A percentile compares a stretch with the other conserved stretches of the same genome.
These are phyloP conservation scores for Aegilops bicornis DNA, from an alignment of 176 grass and related monocot species.

Conservation along the genomic window DNA sequence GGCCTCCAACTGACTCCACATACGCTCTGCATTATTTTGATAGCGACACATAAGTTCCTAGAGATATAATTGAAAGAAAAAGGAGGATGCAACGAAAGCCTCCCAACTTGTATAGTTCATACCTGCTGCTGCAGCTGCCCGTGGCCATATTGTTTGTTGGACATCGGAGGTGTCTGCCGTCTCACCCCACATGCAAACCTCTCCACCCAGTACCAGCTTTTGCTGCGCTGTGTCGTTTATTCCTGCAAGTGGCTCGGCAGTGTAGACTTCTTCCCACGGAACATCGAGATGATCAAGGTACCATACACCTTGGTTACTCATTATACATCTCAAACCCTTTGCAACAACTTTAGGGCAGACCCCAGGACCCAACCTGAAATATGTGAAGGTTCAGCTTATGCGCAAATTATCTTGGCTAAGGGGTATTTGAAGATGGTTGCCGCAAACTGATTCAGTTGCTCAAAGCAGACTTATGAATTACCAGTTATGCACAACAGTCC, in stretches of 20 bases:
- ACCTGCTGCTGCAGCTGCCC: slow-evolving; percentile 91
- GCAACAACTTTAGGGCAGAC: slow-evolving; percentile 87
- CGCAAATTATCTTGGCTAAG: background rate
- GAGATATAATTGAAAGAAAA: background rate
- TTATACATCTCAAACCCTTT: slow-evolving; percentile 91
- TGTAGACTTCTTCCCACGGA: slow-evolving; percentile 90
- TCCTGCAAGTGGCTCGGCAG: slow-evolving; percentile 68
- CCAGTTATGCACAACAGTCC: slow-evolving; percentile 92
- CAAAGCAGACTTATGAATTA: slow-evolving; percentile 27
- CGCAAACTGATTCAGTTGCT: background rate
- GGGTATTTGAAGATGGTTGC: background rate
- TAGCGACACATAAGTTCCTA: background rate
- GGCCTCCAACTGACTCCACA: slow-evolving; percentile 81
- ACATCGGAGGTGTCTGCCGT: slow-evolving; percentile 77
- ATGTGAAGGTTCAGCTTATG: background rate
- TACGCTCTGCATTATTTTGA: slow-evolving; percentile 51
- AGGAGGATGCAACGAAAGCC: background rate
- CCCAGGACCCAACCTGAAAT: slow-evolving; percentile 78
- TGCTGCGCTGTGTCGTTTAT: slow-evolving; percentile 56
- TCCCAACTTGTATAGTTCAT: background rate
- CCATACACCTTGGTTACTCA: slow-evolving; percentile 97
- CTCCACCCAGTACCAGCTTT: slow-evolving; percentile 86
- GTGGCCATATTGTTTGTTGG: slow-evolving; percentile 95
- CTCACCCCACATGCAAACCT: slow-evolving; percentile 97
- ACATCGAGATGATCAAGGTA: slow-evolving; percentile 96